These are phyloP conservation scores for Euphorbia celastroides DNA, from an alignment of 441 rosid species.

Conservation along the genomic window DNA sequence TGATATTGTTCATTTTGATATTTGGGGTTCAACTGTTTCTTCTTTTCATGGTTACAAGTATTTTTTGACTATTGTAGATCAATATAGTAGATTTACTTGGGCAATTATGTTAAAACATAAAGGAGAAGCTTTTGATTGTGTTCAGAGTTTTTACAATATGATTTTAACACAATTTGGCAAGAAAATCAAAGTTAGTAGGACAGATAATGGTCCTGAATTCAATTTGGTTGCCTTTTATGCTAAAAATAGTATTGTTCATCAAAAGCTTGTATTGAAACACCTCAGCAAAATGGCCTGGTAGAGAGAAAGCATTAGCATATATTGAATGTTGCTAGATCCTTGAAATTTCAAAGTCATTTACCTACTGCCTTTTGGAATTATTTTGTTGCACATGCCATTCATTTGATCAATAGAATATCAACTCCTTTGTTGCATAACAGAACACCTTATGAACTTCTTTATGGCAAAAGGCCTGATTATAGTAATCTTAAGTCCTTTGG, in stretches of 20 bases:
- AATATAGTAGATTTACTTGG: too few species aligned
- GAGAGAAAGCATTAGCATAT: background rate
- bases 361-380: background rate
- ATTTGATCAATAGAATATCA: background rate
- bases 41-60: too few species aligned
- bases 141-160: too few species aligned
- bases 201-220: too few species aligned
- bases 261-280: background rate
- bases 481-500: too few species aligned
- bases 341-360: background rate
- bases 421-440: background rate
- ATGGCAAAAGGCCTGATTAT: background rate
- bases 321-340: background rate
- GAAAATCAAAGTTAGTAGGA: too few species aligned
- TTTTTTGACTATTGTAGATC: too few species aligned
- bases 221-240: background rate
- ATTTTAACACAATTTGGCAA: too few species aligned
- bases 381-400: background rate
- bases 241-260: background rate
- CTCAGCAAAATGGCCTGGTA: background rate
- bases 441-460: background rate
- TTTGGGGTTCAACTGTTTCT: too few species aligned
- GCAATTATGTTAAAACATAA: too few species aligned
- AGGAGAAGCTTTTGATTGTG: too few species aligned
- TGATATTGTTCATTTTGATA: too few species aligned